Conservation (phyloP, 768 basidiomycete species). For the Tylopilus sp. region DNA sequence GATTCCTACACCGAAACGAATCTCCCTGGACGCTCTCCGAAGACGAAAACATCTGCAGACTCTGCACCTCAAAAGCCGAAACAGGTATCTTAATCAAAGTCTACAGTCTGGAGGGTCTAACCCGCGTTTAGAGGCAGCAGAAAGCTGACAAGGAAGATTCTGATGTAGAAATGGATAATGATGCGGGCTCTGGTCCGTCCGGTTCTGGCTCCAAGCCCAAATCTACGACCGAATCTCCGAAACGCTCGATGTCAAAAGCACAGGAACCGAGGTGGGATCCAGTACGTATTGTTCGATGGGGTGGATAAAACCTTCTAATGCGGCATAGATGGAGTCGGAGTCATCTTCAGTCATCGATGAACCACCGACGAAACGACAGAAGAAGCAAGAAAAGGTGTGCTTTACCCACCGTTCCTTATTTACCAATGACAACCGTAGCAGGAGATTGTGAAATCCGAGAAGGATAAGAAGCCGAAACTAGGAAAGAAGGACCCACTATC, state of each 20-base stretch:
- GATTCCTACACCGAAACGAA: too few relatives aligned
- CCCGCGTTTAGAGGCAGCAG: background rate
- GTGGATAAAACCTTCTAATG: conserved; percentile 22
- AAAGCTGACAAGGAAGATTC: conserved; percentile 4
- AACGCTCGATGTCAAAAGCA: conserved; percentile 3
- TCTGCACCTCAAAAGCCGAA: conserved; percentile 10
- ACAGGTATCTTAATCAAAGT: conserved; percentile 4
- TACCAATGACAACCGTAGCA: conserved; percentile 1
- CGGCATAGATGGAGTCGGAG: conserved; percentile 40
- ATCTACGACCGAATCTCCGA: background rate
- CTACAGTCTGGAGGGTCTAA: background rate
- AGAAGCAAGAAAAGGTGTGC: conserved; percentile 37
- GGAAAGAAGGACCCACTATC: conserved; percentile 32
- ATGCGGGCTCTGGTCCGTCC: conserved; percentile 10
- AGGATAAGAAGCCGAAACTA: conserved; percentile 24
- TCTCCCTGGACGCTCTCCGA: too few relatives aligned
- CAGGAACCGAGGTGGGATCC: conserved; percentile 11
- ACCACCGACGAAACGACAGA: conserved; percentile 45
- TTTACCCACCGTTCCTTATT: background rate
- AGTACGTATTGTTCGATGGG: conserved; percentile 13
- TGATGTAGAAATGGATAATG: conserved; percentile 10
- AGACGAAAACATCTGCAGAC: background rate
- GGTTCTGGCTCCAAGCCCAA: conserved; percentile 6
- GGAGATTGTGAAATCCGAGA: conserved; percentile 24
- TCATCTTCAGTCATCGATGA: conserved; percentile 60